Base-by-base conservation (phyloP, 495 filamentous ascomycete genomes). In the Hyaloscypha finlandica region DNA sequence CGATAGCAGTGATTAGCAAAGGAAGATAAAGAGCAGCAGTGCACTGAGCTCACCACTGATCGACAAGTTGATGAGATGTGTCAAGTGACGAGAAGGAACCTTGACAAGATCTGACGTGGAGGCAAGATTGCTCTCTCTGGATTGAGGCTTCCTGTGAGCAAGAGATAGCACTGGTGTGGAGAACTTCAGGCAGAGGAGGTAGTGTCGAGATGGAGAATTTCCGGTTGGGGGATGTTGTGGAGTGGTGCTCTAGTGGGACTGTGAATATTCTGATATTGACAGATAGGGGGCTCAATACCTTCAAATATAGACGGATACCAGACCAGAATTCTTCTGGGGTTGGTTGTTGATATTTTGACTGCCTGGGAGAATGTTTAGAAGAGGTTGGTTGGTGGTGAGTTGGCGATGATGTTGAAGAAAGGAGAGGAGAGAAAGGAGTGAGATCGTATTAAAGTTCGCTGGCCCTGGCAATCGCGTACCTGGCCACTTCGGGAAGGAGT, bases 381-480 rank as follows among this genome's bases (percentile, higher is more conserved):
- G 16, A 48, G 42, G 42, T 48, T 4, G 42, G 4, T 48, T 4
- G 42, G 4, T 48, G 8, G 42, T 0, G 11, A 48, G 9, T 19
- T 48, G 42, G 25, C 31, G 30, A 45, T 64, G 61, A 19, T 39
- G 9, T 58, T 72, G 74, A 64, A 48, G 53, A 53, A 33, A 71
- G 69, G 55, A 53, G 16, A 51, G 64, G 69, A 60, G 68, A 16
- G 51, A 52, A n/a, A 16, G 31, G 33, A 31, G 20, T 56, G 53
- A 51, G 30, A 31, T 67, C 19, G 51, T 25, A 67, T 48, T 62
- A 67, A 62, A 63, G 65, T 67, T 67, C 20, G 19, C 53, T 8
- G 22, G 22, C 30, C 31, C 51, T 12, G 11, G 32, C 11, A 32
- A 22, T 60, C 30, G 56, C 39, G 64, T 66, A 52, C 64, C 64